These are phyloP conservation scores for Ailanthus altissimus DNA, from an alignment of 345 rosid genomes.

Conservation along the genomic window DNA sequence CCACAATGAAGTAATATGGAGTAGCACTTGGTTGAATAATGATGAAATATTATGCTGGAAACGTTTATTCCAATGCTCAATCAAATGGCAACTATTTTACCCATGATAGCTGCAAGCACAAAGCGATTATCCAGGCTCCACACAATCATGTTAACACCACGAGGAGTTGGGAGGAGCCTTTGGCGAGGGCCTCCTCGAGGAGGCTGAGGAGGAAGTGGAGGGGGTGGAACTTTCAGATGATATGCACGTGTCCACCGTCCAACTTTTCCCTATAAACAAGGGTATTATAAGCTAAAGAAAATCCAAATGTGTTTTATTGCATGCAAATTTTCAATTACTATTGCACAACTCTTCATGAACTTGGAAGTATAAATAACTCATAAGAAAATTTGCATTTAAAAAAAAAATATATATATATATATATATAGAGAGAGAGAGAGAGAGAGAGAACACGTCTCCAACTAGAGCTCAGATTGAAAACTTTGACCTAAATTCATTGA, in stretches of 20 bases:
- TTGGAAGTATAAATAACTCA: slow-evolving; percentile 6
- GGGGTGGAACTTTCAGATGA: slow-evolving; percentile 99
- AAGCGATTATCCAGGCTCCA: slow-evolving; percentile 99
- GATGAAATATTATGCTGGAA: neutral
- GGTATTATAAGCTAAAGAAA: slow-evolving; percentile 7
- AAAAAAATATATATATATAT: too few relatives aligned
- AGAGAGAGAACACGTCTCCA: slow-evolving; percentile 13
- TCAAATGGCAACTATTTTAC: slow-evolving; percentile 43
- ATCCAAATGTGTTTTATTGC: neutral
- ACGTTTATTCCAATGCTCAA: neutral
- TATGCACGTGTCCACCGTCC: slow-evolving; percentile 92
- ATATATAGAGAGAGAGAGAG: too few relatives aligned
- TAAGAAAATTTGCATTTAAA: neutral
- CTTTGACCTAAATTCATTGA: slow-evolving; percentile 3
- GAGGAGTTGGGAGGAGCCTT: slow-evolving; percentile 94
- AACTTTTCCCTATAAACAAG: slow-evolving; percentile 64
- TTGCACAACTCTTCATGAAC: slow-evolving; percentile 6
- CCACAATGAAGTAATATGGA: neutral
- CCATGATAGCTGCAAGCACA: slow-evolving; percentile 99
- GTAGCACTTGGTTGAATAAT: neutral
- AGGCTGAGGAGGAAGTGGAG: slow-evolving; percentile 97
- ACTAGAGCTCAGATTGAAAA: slow-evolving; percentile 10
- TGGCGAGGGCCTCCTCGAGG: slow-evolving; percentile 99
- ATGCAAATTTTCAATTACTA: slow-evolving; percentile 4
- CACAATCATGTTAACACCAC: slow-evolving; percentile 99